These are phyloP conservation scores for Mariannaea elegans DNA, from an alignment of 2,329 filamentous ascomycete genomes.

Conservation along the genomic window DNA sequence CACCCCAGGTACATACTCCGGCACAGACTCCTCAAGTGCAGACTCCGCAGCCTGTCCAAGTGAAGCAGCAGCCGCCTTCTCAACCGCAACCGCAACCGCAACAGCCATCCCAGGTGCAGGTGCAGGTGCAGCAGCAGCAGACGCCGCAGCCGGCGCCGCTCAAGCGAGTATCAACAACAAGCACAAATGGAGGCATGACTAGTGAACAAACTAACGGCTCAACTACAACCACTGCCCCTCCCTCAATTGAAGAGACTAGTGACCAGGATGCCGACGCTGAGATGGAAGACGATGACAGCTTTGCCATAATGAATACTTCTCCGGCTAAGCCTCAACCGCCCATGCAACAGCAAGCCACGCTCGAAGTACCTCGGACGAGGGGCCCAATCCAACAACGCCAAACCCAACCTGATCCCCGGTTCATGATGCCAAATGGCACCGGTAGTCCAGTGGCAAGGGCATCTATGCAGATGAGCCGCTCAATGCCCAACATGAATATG, in stretches of 20 bases:
- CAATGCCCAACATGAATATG: conserved; percentile 58
- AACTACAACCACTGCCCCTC: conserved; percentile 47
- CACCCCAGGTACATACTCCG: conserved; percentile 28
- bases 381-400: conserved; percentile 46
- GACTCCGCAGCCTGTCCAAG: conserved; percentile 13
- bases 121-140: conserved; percentile 19
- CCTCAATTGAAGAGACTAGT: conserved; percentile 57
- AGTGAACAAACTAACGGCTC: conserved; percentile 48
- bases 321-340: conserved; percentile 49
- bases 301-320: conserved; percentile 58
- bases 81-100: conserved; percentile 20
- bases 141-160: conserved; percentile 23
- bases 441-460: conserved; percentile 47
- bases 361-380: conserved; percentile 56
- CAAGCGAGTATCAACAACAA: conserved; percentile 29
- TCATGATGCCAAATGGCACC: conserved; percentile 54
- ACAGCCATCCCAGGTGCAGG: conserved; percentile 15
- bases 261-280: conserved; percentile 55
- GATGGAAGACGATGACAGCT: conserved; percentile 68
- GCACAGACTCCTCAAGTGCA: conserved; percentile 28
- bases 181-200: conserved; percentile 40
- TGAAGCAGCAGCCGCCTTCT: background rate
- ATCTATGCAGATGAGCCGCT: conserved; percentile 52
- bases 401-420: conserved; percentile 48
- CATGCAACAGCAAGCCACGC: conserved; percentile 51